Conservation (phyloP, 2,329 filamentous ascomycete species). For the Beauveria sp. region DNA sequence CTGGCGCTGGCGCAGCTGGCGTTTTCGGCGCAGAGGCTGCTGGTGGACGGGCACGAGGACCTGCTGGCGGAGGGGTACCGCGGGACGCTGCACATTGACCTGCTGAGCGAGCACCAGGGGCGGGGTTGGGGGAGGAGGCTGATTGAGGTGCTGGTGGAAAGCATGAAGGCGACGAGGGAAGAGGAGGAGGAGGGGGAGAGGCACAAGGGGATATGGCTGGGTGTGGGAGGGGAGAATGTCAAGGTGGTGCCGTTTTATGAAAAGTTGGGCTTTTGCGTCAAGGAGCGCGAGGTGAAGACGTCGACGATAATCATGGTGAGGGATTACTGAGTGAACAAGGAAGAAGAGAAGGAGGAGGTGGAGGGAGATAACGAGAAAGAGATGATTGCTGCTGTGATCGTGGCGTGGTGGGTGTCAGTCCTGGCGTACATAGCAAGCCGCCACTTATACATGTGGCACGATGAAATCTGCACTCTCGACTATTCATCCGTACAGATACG, state of each 20-base stretch:
- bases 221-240: constrained; percentile 37
- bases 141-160: constrained; percentile 34
- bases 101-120: constrained; percentile 34
- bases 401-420: too few species aligned
- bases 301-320: constrained; percentile 35
- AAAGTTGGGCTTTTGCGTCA: constrained; percentile 35
- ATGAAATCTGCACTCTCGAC: too few species aligned
- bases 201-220: constrained; percentile 33
- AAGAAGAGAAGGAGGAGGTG: not conserved
- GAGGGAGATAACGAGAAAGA: not conserved
- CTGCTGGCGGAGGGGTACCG: constrained; percentile 26
- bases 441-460: too few species aligned
- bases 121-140: constrained; percentile 37
- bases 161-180: constrained; percentile 20
- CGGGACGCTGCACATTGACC: constrained; percentile 43
- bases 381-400: not conserved
- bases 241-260: constrained; percentile 43
- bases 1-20: constrained; percentile 33
- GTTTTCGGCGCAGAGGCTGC: constrained; percentile 32
- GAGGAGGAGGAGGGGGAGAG: not conserved
- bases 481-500: too few species aligned
- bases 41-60: constrained; percentile 29
- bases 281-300: constrained; percentile 26
- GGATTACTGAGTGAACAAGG: constrained; percentile 18
- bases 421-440: too few species aligned